Percentiles rank a stretch among this genome's conserved stretches.
Conservation (phyloP, 1,139 yeast species). For the Geotrichum bryndzae region DNA sequence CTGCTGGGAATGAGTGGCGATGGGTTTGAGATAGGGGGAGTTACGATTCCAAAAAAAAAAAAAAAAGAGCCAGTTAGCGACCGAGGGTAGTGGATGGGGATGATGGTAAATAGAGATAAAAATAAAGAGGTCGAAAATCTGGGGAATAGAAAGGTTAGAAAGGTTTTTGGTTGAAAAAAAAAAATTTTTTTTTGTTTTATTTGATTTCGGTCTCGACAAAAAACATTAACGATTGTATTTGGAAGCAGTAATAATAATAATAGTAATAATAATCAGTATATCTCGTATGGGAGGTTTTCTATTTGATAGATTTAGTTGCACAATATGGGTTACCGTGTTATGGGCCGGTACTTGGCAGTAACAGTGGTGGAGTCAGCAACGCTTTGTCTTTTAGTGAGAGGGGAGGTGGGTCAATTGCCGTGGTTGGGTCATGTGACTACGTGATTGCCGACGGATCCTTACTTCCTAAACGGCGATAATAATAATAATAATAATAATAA, state of each 20-base stretch:
- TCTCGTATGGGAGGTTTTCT: neutral
- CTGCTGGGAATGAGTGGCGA: neutral
- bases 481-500: too few relatives aligned
- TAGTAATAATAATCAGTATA: neutral
- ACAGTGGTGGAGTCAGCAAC: too few relatives aligned
- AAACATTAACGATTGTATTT: neutral
- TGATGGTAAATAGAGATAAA: neutral
- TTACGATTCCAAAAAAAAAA: neutral
- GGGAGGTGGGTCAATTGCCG: too few relatives aligned
- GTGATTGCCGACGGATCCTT: too few relatives aligned
- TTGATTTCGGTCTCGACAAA: neutral
- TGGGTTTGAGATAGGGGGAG: neutral
- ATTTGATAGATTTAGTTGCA: neutral
- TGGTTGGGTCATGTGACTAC: too few relatives aligned
- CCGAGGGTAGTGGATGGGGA: neutral
- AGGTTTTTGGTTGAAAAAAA: neutral
- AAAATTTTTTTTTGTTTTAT: neutral
- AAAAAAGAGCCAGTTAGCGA: neutral
- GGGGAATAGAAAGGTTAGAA: neutral
- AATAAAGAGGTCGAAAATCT: neutral
- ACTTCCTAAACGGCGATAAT: too few relatives aligned
- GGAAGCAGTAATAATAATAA: neutral
- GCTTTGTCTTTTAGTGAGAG: too few relatives aligned
- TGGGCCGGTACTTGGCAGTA: neutral
- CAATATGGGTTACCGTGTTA: neutral